Evolutionary conservation across 257 asterid species (phyloP), one percentile per base, ranked within the genome.

Genomic region (Ophiorrhiza pumila): DNA sequence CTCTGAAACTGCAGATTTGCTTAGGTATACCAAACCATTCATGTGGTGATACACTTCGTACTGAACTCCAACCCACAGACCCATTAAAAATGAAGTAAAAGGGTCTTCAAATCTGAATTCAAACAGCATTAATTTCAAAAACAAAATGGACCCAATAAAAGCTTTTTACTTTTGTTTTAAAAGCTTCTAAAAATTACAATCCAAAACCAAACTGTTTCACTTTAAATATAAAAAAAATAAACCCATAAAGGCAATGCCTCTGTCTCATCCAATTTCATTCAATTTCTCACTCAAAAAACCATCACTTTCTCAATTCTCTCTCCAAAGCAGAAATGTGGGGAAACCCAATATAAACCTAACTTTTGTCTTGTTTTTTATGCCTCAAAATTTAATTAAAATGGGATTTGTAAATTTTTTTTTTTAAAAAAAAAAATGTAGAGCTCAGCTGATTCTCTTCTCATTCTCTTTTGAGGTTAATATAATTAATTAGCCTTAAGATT

Each of bases 141-240:
- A 64, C 15, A 32, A 0, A 69, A 37, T 34, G 74, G 68, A 45
- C 65, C 52, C 43, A 53, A 43, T 20, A 50, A 46, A 64, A 62
- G 58, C 42, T 42, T n/a, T n/a, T n/a, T n/a, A n/a, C n/a, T 53
- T 60, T 35, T 37, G 56, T 37, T 61, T n/a, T 62, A 71, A 27
- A 69, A 41, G 70, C 73, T 46, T 41, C 74, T 10, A 0, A 68
- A 13, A 60, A 42, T 35, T 23, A 66, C 17, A 53, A 43, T 57
- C 76, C 73, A 78, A 77, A 79, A 68, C 70, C 77, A 67, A 74
- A 45, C 80, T 50, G 72, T 13, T 68, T 64, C 77, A 29, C 72
- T 73, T 31, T 61, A 23, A 39, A 47, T n/a, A 71, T 32, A 70
- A 76, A 42, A 68, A n/a, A 70, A 47, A 74, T 69, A 74, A 69